These are phyloP conservation scores for Lophiotrema nucula DNA, from an alignment of 495 filamentous ascomycete species.

Conservation along the genomic window DNA sequence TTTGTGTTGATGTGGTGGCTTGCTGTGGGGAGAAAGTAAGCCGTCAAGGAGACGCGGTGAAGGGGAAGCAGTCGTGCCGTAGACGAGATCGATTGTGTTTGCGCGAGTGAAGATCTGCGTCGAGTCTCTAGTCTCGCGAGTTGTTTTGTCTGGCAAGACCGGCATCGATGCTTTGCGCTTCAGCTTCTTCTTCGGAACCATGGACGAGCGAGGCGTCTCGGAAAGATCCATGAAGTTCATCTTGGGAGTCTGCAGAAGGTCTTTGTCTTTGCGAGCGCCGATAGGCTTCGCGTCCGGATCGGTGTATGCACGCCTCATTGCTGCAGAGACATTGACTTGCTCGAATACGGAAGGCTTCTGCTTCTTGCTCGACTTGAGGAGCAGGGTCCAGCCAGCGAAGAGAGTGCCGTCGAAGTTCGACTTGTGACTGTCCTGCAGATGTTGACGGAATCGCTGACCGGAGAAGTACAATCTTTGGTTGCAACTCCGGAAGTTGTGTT, in stretches of 20 bases:
- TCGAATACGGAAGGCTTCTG: slow-evolving; percentile 15
- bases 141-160: slow-evolving; percentile 12
- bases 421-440: slow-evolving; percentile 29
- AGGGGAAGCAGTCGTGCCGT: not conserved
- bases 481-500: slow-evolving; percentile 28
- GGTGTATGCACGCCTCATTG: slow-evolving; percentile 20
- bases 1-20: slow-evolving; percentile 5
- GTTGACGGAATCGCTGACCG: slow-evolving; percentile 24
- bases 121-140: slow-evolving; percentile 11
- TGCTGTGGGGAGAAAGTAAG: not conserved
- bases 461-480: slow-evolving; percentile 29
- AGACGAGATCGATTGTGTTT: slow-evolving; percentile 16
- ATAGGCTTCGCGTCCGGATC: slow-evolving; percentile 4
- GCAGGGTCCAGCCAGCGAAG: slow-evolving; percentile 25
- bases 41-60: slow-evolving; percentile 1
- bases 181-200: slow-evolving; percentile 5
- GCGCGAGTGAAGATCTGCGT: slow-evolving; percentile 13
- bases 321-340: slow-evolving; percentile 2
- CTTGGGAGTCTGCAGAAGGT: not conserved
- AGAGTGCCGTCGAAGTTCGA: slow-evolving; percentile 20
- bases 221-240: slow-evolving; percentile 29
- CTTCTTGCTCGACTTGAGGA: slow-evolving; percentile 28
- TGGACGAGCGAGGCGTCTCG: slow-evolving; percentile 9
- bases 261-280: not conserved
- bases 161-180: slow-evolving; percentile 14